Base-by-base conservation (phyloP, 345 rosid genomes). In the Populus pruinosa region DNA sequence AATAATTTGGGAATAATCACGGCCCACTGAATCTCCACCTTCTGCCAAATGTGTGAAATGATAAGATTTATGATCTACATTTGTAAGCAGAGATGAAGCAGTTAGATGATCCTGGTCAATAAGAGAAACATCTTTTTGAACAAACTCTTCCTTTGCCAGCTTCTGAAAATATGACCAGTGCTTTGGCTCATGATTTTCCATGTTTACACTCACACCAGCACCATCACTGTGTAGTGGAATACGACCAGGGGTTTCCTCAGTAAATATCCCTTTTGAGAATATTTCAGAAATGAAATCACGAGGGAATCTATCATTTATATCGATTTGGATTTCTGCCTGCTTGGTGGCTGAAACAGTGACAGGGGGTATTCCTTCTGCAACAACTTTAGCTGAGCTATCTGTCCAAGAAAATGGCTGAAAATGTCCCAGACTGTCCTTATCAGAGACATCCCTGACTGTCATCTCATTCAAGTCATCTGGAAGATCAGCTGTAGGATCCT, bases 131-230 rank as follows among this genome's bases (percentile, higher is more conserved):
- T 87, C 93, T 74, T 83, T 87, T 62, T 82, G 84, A 72, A 77
- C 81, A 87, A 82, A 86, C 70, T 88, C 94, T 56, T 83, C 93
- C 38, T 86, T 90, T n/a, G 92, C 98, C 89, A 94, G 84, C 82
- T 91, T 89, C 81, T 86, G 96, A 86, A 92, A 92, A 81, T 90
- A 90, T 2, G 98, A 94, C 97, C 97, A 91, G 76, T 36, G 91
- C 84, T 90, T 92, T 62, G 89, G 96, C 56, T 94, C 93, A 75
- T 76, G 89, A 83, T 88, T 91, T 84, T 89, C 88, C 90, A 92
- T 78, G 83, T 90, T 87, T 79, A 92, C 80, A 77, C 93, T 94
- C 75, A 87, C 80, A 17, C 90, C 91, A 81, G 88, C 85, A 86
- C 92, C 91, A 82, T 89, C 91, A 61, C 82, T 85, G 78, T 80